Base-by-base conservation (phyloP, 2,329 filamentous ascomycete genomes). In the Rugonectria rugulosa region DNA sequence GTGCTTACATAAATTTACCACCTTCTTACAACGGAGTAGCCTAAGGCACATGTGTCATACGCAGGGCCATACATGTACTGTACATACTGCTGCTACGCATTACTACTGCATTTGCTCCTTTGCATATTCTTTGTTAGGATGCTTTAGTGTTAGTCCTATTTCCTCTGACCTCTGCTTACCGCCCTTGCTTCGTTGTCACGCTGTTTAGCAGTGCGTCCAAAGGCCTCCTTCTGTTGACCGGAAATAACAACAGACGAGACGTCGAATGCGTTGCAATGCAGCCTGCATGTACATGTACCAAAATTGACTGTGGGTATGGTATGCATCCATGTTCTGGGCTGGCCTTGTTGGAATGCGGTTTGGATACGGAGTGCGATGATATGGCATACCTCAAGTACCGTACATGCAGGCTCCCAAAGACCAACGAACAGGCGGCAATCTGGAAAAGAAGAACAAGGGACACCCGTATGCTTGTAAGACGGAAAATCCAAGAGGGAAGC, bases 261-360 rank as follows among this genome's bases (percentile, higher is more conserved):
- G 15, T 23, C 12, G 27, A 14, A 41, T 53, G 23, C 37, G 27
- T 45, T 55, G 40, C 21, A 50, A 46, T 55, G 40, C 40, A 29
- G 24, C 29, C 26, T 23, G n/a, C n/a, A n/a, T n/a, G n/a, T n/a
- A n/a, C n/a, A n/a, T n/a, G n/a, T n/a, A n/a, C n/a, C 26, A 40
- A 55, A 38, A 49, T 43, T 44, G n/a, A 23, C 44, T 15, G 9
- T 17, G 4, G n/a, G 40, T 24, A 32, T 17, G 45, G 52, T 23
- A 55, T 55, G 52, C 21, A 14, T 24, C 43, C 21, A 12, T 26
- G 42, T 38, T 40, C 44, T 49, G 31, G 37, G 15, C 24, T 44
- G 23, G 29, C 37, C 23, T 5, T 43, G 11, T 31, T 50, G 52
- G 44, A 44, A 54, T 54, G 52, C 29, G 24, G 21, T 29, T 20